A percentile compares a stretch with the other conserved stretches of the same genome.
These are phyloP conservation scores for Thelephora ganbajun DNA, from an alignment of 768 basidiomycete species.

Conservation along the genomic window DNA sequence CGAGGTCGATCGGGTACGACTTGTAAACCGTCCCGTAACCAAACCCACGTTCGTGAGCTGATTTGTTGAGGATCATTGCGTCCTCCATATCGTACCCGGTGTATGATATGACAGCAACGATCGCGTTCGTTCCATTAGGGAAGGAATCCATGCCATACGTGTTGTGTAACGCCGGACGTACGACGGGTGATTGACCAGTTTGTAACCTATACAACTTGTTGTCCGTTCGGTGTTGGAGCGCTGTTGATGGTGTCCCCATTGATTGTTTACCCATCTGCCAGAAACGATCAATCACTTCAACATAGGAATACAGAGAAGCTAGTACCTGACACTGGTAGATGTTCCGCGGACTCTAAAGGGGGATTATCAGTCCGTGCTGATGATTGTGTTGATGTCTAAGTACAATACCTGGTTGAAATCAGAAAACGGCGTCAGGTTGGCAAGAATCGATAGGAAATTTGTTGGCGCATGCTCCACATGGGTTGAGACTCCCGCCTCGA, in stretches of 20 bases:
- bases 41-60: conserved; percentile 95
- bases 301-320: not conserved
- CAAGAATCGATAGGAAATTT: conserved; percentile 90
- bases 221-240: conserved; percentile 84
- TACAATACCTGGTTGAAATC: conserved; percentile 86
- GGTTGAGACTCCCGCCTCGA: conserved; percentile 56
- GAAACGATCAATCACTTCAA: not conserved
- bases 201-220: conserved; percentile 97
- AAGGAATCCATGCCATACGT: conserved; percentile 97
- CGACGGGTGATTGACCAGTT: conserved; percentile 88
- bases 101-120: conserved; percentile 99
- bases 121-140: conserved; percentile 95
- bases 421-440: conserved; percentile 96
- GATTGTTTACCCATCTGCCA: conserved; percentile 97
- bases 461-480: conserved; percentile 94
- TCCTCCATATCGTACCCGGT: conserved; percentile 99
- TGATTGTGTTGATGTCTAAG: not conserved
- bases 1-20: conserved; percentile 81
- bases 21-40: conserved; percentile 96
- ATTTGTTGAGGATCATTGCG: conserved; percentile 99
- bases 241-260: conserved; percentile 96
- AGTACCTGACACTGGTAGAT: conserved; percentile 86
- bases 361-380: conserved; percentile 5
- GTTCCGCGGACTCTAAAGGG: conserved; percentile 64
- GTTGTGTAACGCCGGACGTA: conserved; percentile 83